These are phyloP conservation scores for Yamadazyma mexicana DNA, from an alignment of 1,139 yeast species.

Conservation along the genomic window DNA sequence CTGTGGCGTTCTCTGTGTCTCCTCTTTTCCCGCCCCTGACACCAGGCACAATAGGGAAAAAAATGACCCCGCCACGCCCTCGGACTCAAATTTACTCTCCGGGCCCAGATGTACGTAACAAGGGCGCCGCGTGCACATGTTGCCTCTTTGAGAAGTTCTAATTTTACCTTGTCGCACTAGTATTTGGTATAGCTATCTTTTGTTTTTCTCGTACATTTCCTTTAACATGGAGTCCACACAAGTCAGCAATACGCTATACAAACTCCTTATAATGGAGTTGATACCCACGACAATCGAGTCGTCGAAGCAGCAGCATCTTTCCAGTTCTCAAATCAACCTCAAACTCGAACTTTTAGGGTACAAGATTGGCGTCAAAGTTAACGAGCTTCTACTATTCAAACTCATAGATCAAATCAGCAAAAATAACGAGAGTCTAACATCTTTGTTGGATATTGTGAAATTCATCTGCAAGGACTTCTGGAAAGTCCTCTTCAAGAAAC, in stretches of 20 bases:
- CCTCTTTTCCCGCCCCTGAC: neutral
- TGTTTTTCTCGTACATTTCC: too few species aligned
- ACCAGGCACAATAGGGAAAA: neutral
- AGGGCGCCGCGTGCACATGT: neutral
- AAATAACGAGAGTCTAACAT: constrained; percentile 46
- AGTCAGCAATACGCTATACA: constrained; percentile 53
- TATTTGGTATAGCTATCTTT: too few species aligned
- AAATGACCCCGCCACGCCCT: neutral
- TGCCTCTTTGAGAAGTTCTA: neutral
- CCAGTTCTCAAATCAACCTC: constrained; percentile 50
- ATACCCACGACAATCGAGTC: constrained; percentile 70
- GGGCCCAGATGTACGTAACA: neutral
- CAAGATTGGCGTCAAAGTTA: constrained; percentile 69
- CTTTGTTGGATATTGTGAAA: constrained; percentile 80
- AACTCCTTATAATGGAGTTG: constrained; percentile 68
- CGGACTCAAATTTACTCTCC: neutral
- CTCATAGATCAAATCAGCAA: constrained; percentile 42
- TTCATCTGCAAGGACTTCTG: constrained; percentile 91
- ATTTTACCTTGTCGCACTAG: neutral
- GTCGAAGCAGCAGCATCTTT: constrained; percentile 25
- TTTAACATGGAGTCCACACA: constrained; percentile 10
- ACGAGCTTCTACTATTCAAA: constrained; percentile 67
- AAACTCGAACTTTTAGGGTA: constrained; percentile 72
- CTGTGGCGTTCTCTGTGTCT: too few species aligned
- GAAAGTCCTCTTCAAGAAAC: constrained; percentile 77